Base-by-base conservation (phyloP, 208 protist species). In the Crithidia acanthocephali region DNA sequence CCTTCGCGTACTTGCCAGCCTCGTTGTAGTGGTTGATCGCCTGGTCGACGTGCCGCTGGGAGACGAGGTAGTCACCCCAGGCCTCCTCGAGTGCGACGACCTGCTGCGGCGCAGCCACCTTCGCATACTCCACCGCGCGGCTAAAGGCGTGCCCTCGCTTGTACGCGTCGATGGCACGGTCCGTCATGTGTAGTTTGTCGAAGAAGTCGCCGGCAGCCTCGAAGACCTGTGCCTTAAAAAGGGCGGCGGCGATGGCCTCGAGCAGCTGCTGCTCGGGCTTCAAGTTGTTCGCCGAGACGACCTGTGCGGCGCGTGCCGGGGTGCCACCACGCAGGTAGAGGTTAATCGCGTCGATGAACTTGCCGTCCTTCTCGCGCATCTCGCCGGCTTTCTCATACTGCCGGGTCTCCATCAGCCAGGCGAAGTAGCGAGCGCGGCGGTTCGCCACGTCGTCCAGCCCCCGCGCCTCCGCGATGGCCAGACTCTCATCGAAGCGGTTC, bases 1-100 rank as follows among this genome's bases (percentile, higher is more conserved):
- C 98, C 90, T 99, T 98, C 71, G 76, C 73, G 68, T 96, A 94
- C 76, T 95, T 83, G 53, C 92, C 90, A 0, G 97, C 93, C 86
- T 99, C 98, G 70, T 97, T 96, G 87, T 97, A 99, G 89, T 99
- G 98, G 76, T 97, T 97, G 72, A 99, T 98, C 16, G 98, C 98
- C 64, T 96, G 87, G 73, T 99, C 98, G 0, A 98, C 80, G 63
- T 98, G 95, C 81, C 95, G 91, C 73, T 97, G 92, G n/a, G 71
- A 82, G 7, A 98, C 95, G n/a, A 99, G 91, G 71, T 96, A 98
- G 79, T 99, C 97, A 42, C 98, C 98, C 98, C 98, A 99, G 72
- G 86, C 86, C 74, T 98, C 92, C 84, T 99, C 95, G 33, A 98
- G 80, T 44, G 65, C 25, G 23, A 84, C 70, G 22, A 98, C 96